Evolutionary conservation across 805 yeast species (phyloP).

Genomic region (Kluyveromyces aestuarii): DNA sequence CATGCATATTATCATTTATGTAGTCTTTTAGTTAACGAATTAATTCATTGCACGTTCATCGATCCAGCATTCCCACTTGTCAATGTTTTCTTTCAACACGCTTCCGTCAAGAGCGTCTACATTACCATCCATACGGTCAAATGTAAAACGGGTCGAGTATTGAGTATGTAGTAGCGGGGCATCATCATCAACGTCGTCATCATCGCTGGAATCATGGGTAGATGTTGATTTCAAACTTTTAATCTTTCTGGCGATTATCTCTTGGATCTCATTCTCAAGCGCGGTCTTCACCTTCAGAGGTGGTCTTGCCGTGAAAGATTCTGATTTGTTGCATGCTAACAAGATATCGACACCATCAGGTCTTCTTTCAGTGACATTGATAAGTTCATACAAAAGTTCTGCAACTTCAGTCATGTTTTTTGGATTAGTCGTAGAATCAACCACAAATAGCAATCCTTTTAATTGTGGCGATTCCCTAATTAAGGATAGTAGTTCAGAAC

Average conservation of each 20-base stretch:
- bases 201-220: conserved; percentile 21
- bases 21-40: neutral
- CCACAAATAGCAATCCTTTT: conserved; percentile 62
- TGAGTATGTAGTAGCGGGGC: conserved; percentile 20
- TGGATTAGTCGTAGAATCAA: conserved; percentile 62
- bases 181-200: conserved; percentile 13
- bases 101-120: conserved; percentile 69
- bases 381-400: conserved; percentile 46
- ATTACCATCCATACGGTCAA: conserved; percentile 63
- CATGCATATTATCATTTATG: neutral
- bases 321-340: conserved; percentile 79
- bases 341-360: conserved; percentile 66
- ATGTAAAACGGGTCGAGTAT: conserved; percentile 40
- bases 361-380: conserved; percentile 49
- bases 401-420: conserved; percentile 46
- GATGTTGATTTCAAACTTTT: conserved; percentile 32
- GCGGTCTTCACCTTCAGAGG: conserved; percentile 46
- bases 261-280: conserved; percentile 56
- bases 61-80: conserved; percentile 70
- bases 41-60: conserved; percentile 61
- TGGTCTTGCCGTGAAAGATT: conserved; percentile 76
- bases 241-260: conserved; percentile 37
- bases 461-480: conserved; percentile 37
- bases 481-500: conserved; percentile 42
- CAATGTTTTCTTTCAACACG: conserved; percentile 45